Evolutionary conservation across 805 yeast genomes (phyloP), one percentile per base, ranked within the genome.

Genomic region (Jamesozyma spencerorum): DNA sequence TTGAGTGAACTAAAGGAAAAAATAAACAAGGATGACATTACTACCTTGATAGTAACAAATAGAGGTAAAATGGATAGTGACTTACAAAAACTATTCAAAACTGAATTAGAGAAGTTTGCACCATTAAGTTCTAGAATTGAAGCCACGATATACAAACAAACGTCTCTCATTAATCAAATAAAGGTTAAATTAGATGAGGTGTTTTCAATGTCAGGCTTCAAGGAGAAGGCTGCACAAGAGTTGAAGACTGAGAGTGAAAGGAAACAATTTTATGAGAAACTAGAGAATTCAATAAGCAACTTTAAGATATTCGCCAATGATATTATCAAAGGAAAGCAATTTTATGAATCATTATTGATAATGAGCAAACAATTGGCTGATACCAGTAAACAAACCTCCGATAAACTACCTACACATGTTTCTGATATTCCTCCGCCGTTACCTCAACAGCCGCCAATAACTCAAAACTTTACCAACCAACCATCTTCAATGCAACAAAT

Each of bases 11-110:
- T 90, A 52, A 86, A 86, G 54, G 70, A 67, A 5, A 73, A 74
- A 36, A 78, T 84, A 27, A 92, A 80, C 51, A 69, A 71, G 12
- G 97, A 90, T 62, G 97, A 90, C 55, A 85, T 87, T 37, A 81
- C 95, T 0, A 79, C 81, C 39, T 66, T 80, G 11, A 67, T 90
- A 26, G 73, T 90, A 7, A 65, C 80, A 47, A 81, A 84, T 55
- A 76, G 74, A 45, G 70, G 74, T 34, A 72, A 70, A 30, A 64
- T 76, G 4, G 76, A 75, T 6, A 69, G 73, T 34, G 87, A 81
- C 43, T 68, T 77, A 44, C 71, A 70, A 47, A 65, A 71, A 8
- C 56, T 82, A 12, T 87, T 88, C 55, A 73, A 77, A 14, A 71
- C 74, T 42, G 95, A 86, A 57, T 64, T 90, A 47, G 74, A 70